Evolutionary conservation across 2,329 filamentous ascomycete genomes (phyloP), one percentile per base, ranked within the genome.

Genomic region (Beauveria brongniartii): DNA sequence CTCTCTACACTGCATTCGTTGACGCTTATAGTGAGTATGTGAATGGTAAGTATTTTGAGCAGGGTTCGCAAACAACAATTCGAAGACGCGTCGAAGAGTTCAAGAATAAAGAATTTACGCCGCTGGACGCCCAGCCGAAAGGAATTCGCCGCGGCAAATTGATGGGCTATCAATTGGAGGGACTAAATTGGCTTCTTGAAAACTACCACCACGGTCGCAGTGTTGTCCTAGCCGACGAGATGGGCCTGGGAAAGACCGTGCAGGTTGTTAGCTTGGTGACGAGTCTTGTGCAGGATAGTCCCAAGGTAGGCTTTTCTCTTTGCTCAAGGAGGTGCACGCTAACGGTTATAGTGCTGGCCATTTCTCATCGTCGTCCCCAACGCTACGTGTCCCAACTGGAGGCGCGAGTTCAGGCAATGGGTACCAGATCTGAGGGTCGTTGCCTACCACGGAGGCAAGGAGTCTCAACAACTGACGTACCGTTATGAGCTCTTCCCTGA

Each of bases 181-280:
- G 94, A 22, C 78, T 97, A 56, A 97, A 97, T 68, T 99, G 94
- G 92, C 82, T 99, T 2, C 87, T 96, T 62, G 92, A 90, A 71
- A 94, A 94, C 70, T 97, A 91, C 79, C 89, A 92, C 68, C 80
- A 83, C 55, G 81, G 87, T 66, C 87, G 90, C 69, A 97, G 94
- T 68, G 89, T 92, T 30, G 93, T 97, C 62, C 82, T 97, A 7
- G 94, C 94, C 0, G 94, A 99, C 70, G 94, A 99, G 71, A 99
- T 99, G 94, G 94, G 94, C 46, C 83, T 99, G 2, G 94, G 94
- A 37, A 99, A 99, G 77, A 99, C 94, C 0, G 91, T 99, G 37
- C 94, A 99, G 71, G 86, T 97, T 57, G 89, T 97, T 63, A 85
- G 87, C 3, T 83, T 96, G 64, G 82, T 97, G 63, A 86, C 90